These are phyloP conservation scores for Maudiozyma bulderi DNA, from an alignment of 805 yeast genomes.

Conservation along the genomic window DNA sequence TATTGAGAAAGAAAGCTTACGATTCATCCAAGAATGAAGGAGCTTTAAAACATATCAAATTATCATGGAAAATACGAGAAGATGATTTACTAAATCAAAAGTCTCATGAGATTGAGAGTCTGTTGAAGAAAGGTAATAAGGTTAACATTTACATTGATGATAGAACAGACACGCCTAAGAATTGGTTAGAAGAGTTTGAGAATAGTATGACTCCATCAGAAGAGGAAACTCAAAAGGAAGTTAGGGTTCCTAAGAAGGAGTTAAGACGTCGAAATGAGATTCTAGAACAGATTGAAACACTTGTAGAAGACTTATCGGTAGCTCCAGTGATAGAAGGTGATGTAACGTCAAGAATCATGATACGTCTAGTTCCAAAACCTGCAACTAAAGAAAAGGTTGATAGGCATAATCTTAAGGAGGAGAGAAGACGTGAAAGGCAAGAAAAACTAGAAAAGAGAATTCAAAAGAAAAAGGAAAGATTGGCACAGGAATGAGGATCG, in stretches of 20 bases:
- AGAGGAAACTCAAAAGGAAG: slow-evolving; percentile 6
- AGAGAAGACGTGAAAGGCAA: slow-evolving; percentile 29
- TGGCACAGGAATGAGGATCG: background rate
- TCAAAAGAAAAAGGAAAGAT: slow-evolving; percentile 12
- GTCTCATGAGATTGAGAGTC: slow-evolving; percentile 37
- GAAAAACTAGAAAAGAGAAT: slow-evolving; percentile 24
- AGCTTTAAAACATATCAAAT: slow-evolving; percentile 37
- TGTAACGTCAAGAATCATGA: slow-evolving; percentile 20
- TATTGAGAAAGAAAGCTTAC: slow-evolving; percentile 6
- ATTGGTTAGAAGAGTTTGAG: slow-evolving; percentile 24
- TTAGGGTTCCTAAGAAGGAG: slow-evolving; percentile 27
- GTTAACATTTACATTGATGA: slow-evolving; percentile 36
- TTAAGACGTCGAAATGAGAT: slow-evolving; percentile 28
- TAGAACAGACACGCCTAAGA: slow-evolving; percentile 16
- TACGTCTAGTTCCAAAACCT: slow-evolving; percentile 21
- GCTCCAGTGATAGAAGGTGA: slow-evolving; percentile 25
- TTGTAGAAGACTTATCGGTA: slow-evolving; percentile 21
- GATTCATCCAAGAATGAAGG: slow-evolving; percentile 16
- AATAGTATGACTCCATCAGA: background rate
- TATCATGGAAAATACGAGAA: slow-evolving; percentile 49
- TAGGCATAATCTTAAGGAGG: slow-evolving; percentile 25
- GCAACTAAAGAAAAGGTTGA: slow-evolving; percentile 17
- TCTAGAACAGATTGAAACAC: slow-evolving; percentile 20
- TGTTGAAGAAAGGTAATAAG: slow-evolving; percentile 36
- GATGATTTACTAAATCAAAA: slow-evolving; percentile 47